Evolutionary conservation across 2,329 filamentous ascomycete genomes (phyloP).

Genomic region (Cercospora brassicicola): DNA sequence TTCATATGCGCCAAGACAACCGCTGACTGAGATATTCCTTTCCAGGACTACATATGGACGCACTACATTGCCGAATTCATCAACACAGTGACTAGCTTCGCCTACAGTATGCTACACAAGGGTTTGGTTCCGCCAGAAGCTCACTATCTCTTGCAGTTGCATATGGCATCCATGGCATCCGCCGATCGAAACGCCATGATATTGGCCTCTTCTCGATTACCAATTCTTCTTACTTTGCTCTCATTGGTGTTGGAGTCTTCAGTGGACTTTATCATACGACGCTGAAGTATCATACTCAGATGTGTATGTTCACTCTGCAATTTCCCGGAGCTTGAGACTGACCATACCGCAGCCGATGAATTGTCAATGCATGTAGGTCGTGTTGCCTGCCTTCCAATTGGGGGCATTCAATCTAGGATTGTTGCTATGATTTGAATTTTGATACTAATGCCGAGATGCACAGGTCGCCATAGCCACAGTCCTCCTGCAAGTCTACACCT

Average conservation of each 20-base stretch:
- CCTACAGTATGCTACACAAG: constrained; percentile 24
- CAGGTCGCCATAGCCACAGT: constrained; percentile 29
- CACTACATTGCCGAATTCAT: constrained; percentile 32
- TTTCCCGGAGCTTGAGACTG: not conserved
- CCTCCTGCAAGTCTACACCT: constrained; percentile 31
- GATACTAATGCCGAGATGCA: not conserved
- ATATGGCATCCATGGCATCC: constrained; percentile 32
- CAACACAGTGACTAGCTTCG: constrained; percentile 33
- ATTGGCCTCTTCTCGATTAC: constrained; percentile 24
- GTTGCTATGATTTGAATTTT: not conserved
- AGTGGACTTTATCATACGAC: constrained; percentile 30
- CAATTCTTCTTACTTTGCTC: constrained; percentile 32
- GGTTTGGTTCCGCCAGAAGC: not conserved
- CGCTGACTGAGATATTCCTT: not conserved
- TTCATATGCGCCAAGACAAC: not conserved
- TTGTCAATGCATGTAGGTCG: constrained; percentile 28
- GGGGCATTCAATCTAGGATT: not conserved
- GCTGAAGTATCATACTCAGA: constrained; percentile 34
- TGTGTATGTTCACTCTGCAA: constrained; percentile 17
- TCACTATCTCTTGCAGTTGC: constrained; percentile 18
- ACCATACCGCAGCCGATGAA: constrained; percentile 23
- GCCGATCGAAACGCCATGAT: constrained; percentile 29
- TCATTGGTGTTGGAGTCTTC: constrained; percentile 32
- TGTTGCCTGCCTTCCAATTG: not conserved
- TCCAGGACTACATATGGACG: constrained; percentile 31